Evolutionary conservation across 2,329 filamentous ascomycete genomes (phyloP).

Genomic region (Beauveria sp.): DNA sequence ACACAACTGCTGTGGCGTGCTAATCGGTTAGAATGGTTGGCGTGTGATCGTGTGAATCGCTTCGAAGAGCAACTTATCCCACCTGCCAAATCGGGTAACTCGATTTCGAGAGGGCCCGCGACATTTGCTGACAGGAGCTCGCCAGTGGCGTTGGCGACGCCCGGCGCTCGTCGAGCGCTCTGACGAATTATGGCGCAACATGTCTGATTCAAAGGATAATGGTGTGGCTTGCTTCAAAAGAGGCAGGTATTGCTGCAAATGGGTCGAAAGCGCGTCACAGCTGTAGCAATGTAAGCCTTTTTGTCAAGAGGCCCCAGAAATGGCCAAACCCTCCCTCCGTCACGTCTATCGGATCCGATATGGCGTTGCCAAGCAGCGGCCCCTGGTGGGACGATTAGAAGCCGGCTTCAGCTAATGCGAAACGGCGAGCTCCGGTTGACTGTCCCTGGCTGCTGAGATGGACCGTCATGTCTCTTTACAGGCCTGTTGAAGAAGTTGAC

Average conservation of each 20-base stretch:
- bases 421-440: background rate
- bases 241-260: background rate
- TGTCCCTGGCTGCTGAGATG: background rate
- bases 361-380: background rate
- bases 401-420: background rate
- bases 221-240: background rate
- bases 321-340: background rate
- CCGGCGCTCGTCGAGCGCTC: background rate
- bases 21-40: background rate
- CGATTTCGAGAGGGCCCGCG: background rate
- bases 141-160: background rate
- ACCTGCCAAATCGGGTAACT: slow-evolving; percentile 6
- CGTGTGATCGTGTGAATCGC: background rate
- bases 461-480: too few relatives aligned
- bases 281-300: background rate
- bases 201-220: background rate
- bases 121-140: slow-evolving; percentile 4
- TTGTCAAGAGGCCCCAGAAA: background rate
- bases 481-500: too few relatives aligned
- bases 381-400: background rate
- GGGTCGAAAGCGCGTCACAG: background rate
- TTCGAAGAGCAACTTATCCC: background rate
- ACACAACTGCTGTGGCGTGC: background rate
- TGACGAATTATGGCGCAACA: background rate
- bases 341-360: background rate